Base-by-base conservation (phyloP, 2,329 filamentous ascomycete species). In the Sclerotinia glacialis region DNA sequence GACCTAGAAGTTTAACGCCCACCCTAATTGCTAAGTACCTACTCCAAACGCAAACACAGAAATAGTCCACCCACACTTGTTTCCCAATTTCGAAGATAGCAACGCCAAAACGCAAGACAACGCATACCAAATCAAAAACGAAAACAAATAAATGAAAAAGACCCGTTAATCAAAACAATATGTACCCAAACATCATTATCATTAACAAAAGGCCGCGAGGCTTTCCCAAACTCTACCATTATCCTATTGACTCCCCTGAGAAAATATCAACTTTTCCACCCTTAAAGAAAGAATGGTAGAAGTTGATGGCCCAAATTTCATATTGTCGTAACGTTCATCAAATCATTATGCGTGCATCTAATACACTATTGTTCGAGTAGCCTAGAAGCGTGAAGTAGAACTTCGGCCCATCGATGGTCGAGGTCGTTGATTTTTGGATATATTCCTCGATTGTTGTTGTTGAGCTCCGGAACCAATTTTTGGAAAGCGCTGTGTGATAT, bases 401-500 rank as follows among this genome's bases (percentile, higher is more conserved):
- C 71, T 76, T 58, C 75, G 71, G n/a, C 71, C 70, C 44, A 76
- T 64, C 3, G 66, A 44, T n/a, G 72, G 70, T 69, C 75, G 69
- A 18, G 70, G 62, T 44, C 54, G 65, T 47, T 68, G 67, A 14
- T 67, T 55, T 55, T 73, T 75, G 31, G 72, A 70, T 31, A 70
- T 71, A 37, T 62, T 71, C 44, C 68, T 69, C n/a, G 69, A 69
- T 42, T 68, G 64, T 42, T 73, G 71, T 28, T 50, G 61, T 47
- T 61, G 67, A 47, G 64, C 63, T 52, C 89, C 89, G 73, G 74
- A 69, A 9, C 89, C 89, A 75, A 93, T 92, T 79, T 88, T 90
- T 75, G 89, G 86, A 73, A 92, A 93, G 12, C 89, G 89, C 74
- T 91, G 87, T 55, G 90, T 83, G 70, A 93, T 88, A 72, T 93